phyloP scores from a whole-genome alignment of 768 basidiomycete species.

The Hypsizygus marmoreus region DNA sequence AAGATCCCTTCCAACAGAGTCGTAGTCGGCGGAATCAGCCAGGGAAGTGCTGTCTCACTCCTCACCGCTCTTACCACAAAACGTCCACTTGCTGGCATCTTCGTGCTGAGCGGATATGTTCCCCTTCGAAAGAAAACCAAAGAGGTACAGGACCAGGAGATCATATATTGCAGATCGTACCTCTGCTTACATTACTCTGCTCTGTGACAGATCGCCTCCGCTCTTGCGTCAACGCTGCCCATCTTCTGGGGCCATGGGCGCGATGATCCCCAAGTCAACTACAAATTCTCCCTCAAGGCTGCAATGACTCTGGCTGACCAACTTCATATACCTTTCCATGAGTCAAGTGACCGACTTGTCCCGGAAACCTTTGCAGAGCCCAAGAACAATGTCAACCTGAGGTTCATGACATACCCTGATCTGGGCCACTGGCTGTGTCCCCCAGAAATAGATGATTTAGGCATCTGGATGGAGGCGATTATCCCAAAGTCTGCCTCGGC shows the following conservation, averaged over 20 bases:
- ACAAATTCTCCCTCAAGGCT: constrained; percentile 46
- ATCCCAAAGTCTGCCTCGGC: constrained; percentile 1
- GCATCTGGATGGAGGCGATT: constrained; percentile 21
- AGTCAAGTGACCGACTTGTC: constrained; percentile 13
- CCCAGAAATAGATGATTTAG: constrained; percentile 27
- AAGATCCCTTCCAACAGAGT: constrained; percentile 60
- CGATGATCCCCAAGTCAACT: constrained; percentile 58
- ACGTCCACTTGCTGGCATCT: constrained; percentile 58
- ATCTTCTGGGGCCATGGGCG: constrained; percentile 81
- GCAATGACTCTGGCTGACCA: constrained; percentile 48
- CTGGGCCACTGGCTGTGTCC: constrained; percentile 30
- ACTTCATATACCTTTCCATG: constrained; percentile 41
- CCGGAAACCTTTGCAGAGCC: constrained; percentile 11
- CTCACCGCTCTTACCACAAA: constrained; percentile 53
- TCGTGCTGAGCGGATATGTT: constrained; percentile 64
- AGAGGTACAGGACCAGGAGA: constrained; percentile 35
- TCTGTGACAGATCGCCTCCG: constrained; percentile 45
- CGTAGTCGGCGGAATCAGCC: constrained; percentile 75
- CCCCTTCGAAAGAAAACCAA: constrained; percentile 55
- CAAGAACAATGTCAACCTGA: constrained; percentile 15
- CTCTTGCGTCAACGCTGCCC: constrained; percentile 51
- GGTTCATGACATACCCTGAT: constrained; percentile 27
- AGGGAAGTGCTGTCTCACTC: constrained; percentile 65
- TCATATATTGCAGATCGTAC: constrained; percentile 2
- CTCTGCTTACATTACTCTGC: background rate